These are phyloP conservation scores for Trifolium fragiferum DNA, from an alignment of 306 rosid genomes.

Conservation along the genomic window DNA sequence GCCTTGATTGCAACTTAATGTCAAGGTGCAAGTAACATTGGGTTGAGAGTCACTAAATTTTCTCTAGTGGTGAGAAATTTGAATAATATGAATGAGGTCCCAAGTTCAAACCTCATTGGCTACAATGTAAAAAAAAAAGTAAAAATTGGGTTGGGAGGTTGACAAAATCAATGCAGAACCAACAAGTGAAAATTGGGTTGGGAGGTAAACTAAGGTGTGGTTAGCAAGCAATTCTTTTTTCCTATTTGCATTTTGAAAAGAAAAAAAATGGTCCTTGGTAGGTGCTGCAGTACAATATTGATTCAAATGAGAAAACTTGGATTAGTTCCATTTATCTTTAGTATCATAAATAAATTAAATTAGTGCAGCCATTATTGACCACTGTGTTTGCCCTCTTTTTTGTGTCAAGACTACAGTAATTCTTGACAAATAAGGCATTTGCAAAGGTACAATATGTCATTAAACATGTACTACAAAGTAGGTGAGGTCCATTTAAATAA, in stretches of 20 bases:
- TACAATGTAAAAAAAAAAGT: too few relatives aligned
- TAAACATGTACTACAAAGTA: background rate
- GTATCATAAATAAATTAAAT: slow-evolving; percentile 1
- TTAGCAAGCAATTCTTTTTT: background rate
- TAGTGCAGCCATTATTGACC: background rate
- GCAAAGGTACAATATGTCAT: background rate
- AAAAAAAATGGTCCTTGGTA: background rate
- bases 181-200: too few relatives aligned
- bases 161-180: background rate
- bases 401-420: background rate
- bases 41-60: too few relatives aligned
- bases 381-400: background rate
- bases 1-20: too few relatives aligned
- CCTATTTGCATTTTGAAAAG: background rate
- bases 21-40: too few relatives aligned
- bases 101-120: too few relatives aligned
- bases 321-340: background rate
- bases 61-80: too few relatives aligned
- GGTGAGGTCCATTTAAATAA: background rate
- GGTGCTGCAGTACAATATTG: background rate
- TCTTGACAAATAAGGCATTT: background rate
- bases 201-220: background rate
- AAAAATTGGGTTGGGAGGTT: background rate
- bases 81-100: too few relatives aligned
- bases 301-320: background rate